phyloP scores from a whole-genome alignment of 129 eudicot genomes.

The Flaveria ramosissima region DNA sequence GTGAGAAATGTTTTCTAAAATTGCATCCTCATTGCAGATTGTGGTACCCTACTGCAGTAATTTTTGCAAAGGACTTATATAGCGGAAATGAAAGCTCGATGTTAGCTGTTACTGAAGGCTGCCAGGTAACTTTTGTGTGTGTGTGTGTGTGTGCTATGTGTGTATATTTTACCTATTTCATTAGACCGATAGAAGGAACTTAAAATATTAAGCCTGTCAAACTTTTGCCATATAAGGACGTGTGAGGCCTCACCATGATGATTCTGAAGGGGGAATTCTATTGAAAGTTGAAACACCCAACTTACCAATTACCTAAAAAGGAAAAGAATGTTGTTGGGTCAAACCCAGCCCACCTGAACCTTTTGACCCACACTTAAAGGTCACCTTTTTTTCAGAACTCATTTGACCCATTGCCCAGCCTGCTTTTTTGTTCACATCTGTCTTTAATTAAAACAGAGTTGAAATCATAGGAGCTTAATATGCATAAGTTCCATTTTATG shows the following conservation, averaged over 20 bases:
- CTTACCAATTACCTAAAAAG: conserved; percentile 11
- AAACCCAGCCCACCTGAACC: not conserved
- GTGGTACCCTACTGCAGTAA: conserved; percentile 75
- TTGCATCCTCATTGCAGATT: conserved; percentile 53
- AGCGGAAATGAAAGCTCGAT: conserved; percentile 58
- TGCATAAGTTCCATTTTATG: not conserved
- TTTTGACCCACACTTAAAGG: not conserved
- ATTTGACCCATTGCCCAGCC: conserved; percentile 1
- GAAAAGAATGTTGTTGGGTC: not conserved
- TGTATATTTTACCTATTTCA: not conserved
- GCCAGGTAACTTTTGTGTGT: conserved; percentile 53
- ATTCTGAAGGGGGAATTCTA: not conserved
- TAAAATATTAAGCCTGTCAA: not conserved
- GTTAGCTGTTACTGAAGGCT: conserved; percentile 84
- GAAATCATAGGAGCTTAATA: conserved; percentile 1
- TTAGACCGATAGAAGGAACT: conserved; percentile 1
- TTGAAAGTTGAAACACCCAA: not conserved
- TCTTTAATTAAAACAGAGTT: not conserved
- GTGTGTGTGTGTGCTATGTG: not conserved
- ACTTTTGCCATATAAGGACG: not conserved
- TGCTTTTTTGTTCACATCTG: not conserved
- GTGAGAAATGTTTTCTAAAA: conserved; percentile 1
- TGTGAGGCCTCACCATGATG: not conserved
- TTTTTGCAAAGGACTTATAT: conserved; percentile 39
- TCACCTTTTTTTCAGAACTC: not conserved